Evolutionary conservation across 352 stramenopile genomes (phyloP), one percentile per base, ranked within the genome.

Genomic region (Nothophytophthora sp.): DNA sequence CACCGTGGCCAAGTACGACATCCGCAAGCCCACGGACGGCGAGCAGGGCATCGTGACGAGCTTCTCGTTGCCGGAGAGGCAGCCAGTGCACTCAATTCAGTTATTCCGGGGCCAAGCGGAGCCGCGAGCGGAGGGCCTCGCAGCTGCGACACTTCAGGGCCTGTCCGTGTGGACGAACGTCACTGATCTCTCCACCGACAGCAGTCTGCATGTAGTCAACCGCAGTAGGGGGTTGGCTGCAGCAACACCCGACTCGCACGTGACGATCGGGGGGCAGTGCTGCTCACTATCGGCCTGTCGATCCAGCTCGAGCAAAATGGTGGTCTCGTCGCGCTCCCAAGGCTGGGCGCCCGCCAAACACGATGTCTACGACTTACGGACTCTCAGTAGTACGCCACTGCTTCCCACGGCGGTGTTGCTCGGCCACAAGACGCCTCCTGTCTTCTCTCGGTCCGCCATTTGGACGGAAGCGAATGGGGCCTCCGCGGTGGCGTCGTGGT

Each of bases 81-180:
- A 87, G 47, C 76, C 76, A 2, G 76, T 88, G 48, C 76, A 88
- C 32, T 74, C 71, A 4, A 61, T 80, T 5, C 63, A 76, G 20
- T 30, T 74, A 30, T 76, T 81, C 36, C 33, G 44, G 32, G 61
- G 6, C 24, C 23, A 30, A 3, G 56, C 71, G 36, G 56, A 20
- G 11, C 25, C 16, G 24, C 9, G 30, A 22, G 57, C 40, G 4
- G 69, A 86, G 37, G 54, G 54, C 15, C 50, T 86, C 11, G 69
- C 58, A 38, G 72, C 71, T 0, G 71, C 69, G 5, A 81, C 71
- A 27, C 77, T 86, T 23, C 65, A 55, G 8, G 49, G 63, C 0
- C 33, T 82, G 1, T 78, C 69, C 1, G 42, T 86, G 13, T 86
- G 71, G 71, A 64, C 29, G 53, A 34, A 70, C 46, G 56, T 67